Percentiles rank a stretch among this genome's conserved stretches.
These are phyloP conservation scores for Uromyces viciae-fabae DNA, from an alignment of 1,284 basidiomycete genomes.

Conservation along the genomic window DNA sequence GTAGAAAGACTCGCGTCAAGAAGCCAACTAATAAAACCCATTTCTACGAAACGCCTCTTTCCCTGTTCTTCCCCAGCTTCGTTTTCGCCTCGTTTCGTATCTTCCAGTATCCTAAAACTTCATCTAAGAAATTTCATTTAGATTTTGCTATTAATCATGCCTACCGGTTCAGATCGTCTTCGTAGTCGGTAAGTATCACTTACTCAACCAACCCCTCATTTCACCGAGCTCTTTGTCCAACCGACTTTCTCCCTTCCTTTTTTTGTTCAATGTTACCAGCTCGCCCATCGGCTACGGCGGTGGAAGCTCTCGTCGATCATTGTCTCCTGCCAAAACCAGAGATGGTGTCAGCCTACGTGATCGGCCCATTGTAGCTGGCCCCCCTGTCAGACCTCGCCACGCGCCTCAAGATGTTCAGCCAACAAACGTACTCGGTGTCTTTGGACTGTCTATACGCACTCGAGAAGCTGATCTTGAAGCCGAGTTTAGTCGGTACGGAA, in stretches of 20 bases:
- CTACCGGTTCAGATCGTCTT: slow-evolving; percentile 16
- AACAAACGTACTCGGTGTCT: slow-evolving; percentile 86
- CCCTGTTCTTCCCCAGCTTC: background rate
- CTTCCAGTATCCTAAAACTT: too few species aligned
- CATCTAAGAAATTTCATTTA: too few species aligned
- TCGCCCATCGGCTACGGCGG: slow-evolving; percentile 32
- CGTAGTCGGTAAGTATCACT: slow-evolving; percentile 25
- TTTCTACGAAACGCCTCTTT: background rate
- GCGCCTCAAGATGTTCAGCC: slow-evolving; percentile 62
- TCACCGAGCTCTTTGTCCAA: background rate
- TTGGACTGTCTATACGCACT: slow-evolving; percentile 91
- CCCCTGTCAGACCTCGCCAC: slow-evolving; percentile 23
- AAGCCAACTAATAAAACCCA: too few species aligned
- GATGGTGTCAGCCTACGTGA: slow-evolving; percentile 46
- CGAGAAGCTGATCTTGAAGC: slow-evolving; percentile 89
- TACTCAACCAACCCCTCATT: background rate
- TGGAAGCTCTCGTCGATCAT: slow-evolving; percentile 41
- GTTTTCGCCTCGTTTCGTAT: background rate
- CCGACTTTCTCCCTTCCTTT: background rate
- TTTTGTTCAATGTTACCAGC: background rate
- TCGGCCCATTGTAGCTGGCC: slow-evolving; percentile 24
- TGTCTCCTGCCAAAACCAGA: slow-evolving; percentile 30
- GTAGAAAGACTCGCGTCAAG: too few species aligned
- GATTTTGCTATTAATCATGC: background rate
- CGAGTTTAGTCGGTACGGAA: slow-evolving; percentile 81